phyloP scores from a whole-genome alignment of 2,329 filamentous ascomycete species.

The Aspergillus sergii region DNA sequence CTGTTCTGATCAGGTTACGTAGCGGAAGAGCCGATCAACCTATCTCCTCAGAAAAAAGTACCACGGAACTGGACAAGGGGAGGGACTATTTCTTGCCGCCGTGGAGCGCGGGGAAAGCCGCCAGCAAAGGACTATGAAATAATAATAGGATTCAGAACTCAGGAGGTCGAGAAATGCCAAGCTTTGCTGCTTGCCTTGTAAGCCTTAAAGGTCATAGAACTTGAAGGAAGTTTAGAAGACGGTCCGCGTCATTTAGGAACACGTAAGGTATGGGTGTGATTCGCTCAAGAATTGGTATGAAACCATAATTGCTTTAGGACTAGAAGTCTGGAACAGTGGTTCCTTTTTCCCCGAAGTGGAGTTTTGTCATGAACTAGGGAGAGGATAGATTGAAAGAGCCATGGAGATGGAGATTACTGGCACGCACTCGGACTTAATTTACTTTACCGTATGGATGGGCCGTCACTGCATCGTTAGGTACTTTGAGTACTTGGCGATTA shows the following conservation, averaged over 20 bases:
- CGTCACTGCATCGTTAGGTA: not conserved
- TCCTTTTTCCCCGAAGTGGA: not conserved
- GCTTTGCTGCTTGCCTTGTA: conserved; percentile 3
- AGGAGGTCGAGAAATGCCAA: not conserved
- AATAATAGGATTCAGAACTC: not conserved
- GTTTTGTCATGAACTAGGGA: not conserved
- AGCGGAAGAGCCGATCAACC: not conserved
- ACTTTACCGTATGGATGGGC: not conserved
- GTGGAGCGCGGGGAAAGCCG: conserved; percentile 16
- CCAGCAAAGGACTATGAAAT: conserved; percentile 1
- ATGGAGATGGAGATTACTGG: not conserved
- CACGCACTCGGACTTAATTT: conserved; percentile 1
- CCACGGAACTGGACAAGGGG: conserved; percentile 39
- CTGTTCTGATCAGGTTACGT: not conserved
- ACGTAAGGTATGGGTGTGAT: not conserved
- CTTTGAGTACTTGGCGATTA: not conserved
- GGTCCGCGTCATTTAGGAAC: not conserved
- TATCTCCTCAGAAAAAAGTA: not conserved
- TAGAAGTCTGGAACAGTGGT: not conserved
- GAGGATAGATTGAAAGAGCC: not conserved
- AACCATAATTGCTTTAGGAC: not conserved
- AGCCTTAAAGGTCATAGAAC: not conserved
- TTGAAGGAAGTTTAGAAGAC: not conserved
- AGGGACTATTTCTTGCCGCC: conserved; percentile 29
- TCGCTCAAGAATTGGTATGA: not conserved